Base-by-base conservation (phyloP, 2,329 filamentous ascomycete genomes). In the Nectriaceae sp. region DNA sequence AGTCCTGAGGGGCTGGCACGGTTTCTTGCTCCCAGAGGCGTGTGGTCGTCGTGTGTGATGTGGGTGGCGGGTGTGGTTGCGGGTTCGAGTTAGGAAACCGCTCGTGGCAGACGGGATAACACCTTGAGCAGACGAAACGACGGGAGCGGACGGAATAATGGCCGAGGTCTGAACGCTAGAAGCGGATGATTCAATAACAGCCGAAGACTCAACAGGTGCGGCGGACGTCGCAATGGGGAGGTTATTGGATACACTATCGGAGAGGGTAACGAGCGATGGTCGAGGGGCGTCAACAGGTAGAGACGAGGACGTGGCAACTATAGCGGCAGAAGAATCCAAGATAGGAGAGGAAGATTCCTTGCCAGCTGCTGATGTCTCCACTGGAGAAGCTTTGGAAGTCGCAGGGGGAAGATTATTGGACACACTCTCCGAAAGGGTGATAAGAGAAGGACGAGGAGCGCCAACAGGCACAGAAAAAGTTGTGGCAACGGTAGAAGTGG, bases 381-480 rank as follows among this genome's bases (percentile, higher is more conserved):
- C 40, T 16, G 13, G 31, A 15, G 21, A 21, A 4, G 35, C 13
- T 15, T 8, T 15, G 26, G 26, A 31, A 31, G 26, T 15, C 26
- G 15, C 26, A 31, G 26, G 26, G 26, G n/a, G n/a, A n/a, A 31
- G 8, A 15, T 31, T 31, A 15, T 31, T 31, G 8, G 26, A 31
- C 15, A 31, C 26, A 31, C 26, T 31, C 8, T 8, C 8, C 3
- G 57, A 46, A 20, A 53, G 46, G 2, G 49, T 42, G 21, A 46
- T 45, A n/a, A 61, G 48, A 8, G 58, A 53, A 44, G 58, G 58
- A 21, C 54, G 57, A 3, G 58, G 58, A n/a, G 58, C 50, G 18
- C 18, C 54, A 3, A 41, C 40, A 21, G 54, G 47, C 21, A 56
- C 11, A n/a, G 46, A 40, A 18, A 16, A 20, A 29, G 29, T 43